phyloP scores from a whole-genome alignment of 2,329 filamentous ascomycete species.

The Penicillium polonicum region DNA sequence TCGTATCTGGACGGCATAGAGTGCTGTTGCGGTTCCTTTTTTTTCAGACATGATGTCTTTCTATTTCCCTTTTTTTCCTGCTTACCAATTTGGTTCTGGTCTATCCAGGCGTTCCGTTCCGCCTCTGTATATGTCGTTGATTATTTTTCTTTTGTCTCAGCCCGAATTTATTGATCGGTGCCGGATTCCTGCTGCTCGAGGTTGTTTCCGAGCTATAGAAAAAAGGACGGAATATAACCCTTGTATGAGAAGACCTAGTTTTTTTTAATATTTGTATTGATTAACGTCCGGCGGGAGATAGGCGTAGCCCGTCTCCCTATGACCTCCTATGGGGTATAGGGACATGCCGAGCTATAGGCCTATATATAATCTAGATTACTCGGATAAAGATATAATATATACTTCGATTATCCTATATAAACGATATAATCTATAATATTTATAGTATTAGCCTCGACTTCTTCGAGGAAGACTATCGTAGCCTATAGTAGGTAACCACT shows the following conservation, averaged over 20 bases:
- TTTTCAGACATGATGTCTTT: slow-evolving; percentile 19
- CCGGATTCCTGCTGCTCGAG: slow-evolving; percentile 17
- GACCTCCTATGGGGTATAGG: no score
- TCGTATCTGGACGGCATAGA: slow-evolving; percentile 78
- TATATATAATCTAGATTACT: no score
- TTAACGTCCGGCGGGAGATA: no score
- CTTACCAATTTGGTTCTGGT: slow-evolving; percentile 26
- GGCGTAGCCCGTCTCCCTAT: no score
- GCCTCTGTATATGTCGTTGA: slow-evolving; percentile 37
- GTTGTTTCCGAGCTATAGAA: slow-evolving; percentile 23
- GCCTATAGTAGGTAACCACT: no score
- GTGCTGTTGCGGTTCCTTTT: slow-evolving; percentile 10
- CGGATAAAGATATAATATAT: no score
- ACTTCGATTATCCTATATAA: no score
- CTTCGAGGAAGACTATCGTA: no score
- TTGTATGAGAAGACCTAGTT: slow-evolving; percentile 13
- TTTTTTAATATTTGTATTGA: not conserved
- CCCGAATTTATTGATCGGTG: slow-evolving; percentile 15
- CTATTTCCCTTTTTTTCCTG: slow-evolving; percentile 18
- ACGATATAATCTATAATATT: no score
- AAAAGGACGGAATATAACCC: slow-evolving; percentile 14
- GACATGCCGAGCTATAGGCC: no score
- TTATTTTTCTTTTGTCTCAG: slow-evolving; percentile 26
- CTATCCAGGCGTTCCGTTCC: slow-evolving; percentile 32
- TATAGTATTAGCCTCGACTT: no score